Evolutionary conservation across 2,329 filamentous ascomycete genomes (phyloP).

Genomic region (Phyllosticta citriasiana): DNA sequence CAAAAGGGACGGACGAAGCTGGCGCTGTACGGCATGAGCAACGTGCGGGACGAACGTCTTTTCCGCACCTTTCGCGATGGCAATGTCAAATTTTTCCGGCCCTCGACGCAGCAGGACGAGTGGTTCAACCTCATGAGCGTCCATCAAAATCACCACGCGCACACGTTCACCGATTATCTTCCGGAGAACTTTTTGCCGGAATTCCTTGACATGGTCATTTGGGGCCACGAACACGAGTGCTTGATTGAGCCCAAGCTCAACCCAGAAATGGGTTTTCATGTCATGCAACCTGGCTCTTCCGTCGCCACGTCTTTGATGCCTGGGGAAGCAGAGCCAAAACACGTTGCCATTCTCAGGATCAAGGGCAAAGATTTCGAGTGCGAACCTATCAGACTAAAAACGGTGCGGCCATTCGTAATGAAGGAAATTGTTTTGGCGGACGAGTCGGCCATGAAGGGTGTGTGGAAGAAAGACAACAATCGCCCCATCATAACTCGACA

Average conservation of each 20-base stretch:
- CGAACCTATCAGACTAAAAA: constrained; percentile 74
- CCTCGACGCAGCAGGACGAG: constrained; percentile 66
- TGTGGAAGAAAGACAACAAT: constrained; percentile 77
- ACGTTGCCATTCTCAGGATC: constrained; percentile 76
- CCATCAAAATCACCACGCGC: constrained; percentile 90
- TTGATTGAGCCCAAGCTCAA: constrained; percentile 76
- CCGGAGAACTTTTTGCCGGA: constrained; percentile 88
- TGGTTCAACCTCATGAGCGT: constrained; percentile 97
- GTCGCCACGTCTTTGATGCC: constrained; percentile 86
- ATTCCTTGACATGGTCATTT: constrained; percentile 84
- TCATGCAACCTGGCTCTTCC: constrained; percentile 96
- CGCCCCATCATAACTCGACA: constrained; percentile 67
- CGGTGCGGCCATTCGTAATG: constrained; percentile 84
- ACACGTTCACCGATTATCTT: constrained; percentile 86
- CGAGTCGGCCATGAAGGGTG: constrained; percentile 63
- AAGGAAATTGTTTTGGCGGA: constrained; percentile 68
- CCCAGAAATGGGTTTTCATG: constrained; percentile 79
- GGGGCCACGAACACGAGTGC: constrained; percentile 98
- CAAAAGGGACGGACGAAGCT: constrained; percentile 92
- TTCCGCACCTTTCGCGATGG: constrained; percentile 89
- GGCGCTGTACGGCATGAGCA: constrained; percentile 87
- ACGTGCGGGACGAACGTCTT: constrained; percentile 89
- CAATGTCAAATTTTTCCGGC: constrained; percentile 88
- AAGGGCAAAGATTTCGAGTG: constrained; percentile 72
- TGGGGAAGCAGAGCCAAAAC: constrained; percentile 83